phyloP scores from a whole-genome alignment of 2,329 filamentous ascomycete species.

The Metarhizium humberi region DNA sequence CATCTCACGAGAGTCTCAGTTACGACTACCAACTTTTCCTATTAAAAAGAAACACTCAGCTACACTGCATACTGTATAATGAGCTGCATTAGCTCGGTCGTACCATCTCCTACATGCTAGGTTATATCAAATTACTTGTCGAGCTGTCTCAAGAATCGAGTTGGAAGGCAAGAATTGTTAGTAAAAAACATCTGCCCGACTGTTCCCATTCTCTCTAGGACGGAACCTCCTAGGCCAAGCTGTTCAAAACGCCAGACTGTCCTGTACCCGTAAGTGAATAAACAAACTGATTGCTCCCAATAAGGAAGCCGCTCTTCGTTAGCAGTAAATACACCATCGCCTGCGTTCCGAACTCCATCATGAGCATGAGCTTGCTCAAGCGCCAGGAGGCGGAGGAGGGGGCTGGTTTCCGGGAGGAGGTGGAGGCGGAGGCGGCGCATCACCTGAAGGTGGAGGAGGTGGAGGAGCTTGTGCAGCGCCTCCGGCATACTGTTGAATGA shows the following conservation, averaged over 20 bases:
- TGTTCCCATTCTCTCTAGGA: background rate
- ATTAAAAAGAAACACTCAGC: background rate
- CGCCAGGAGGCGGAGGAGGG: conserved; percentile 51
- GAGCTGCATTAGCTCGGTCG: background rate
- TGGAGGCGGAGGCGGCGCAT: conserved; percentile 43
- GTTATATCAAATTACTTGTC: background rate
- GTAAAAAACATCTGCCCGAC: background rate
- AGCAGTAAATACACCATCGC: background rate
- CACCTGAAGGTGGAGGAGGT: conserved; percentile 49
- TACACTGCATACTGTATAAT: background rate
- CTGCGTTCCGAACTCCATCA: background rate
- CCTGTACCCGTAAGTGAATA: background rate
- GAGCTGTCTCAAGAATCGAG: background rate
- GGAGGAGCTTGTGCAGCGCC: conserved; percentile 46
- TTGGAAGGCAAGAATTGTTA: background rate
- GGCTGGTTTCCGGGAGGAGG: conserved; percentile 55
- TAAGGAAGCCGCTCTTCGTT: background rate
- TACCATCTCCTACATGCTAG: background rate
- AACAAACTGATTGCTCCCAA: background rate
- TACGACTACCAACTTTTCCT: too few relatives aligned
- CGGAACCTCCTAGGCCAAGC: background rate
- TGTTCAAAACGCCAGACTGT: background rate
- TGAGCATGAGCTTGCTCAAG: conserved; percentile 16
- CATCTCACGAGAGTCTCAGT: too few relatives aligned
- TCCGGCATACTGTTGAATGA: conserved; percentile 57